phyloP scores from a whole-genome alignment of 2,329 filamentous ascomycete species.

The Aspergillus tanneri region DNA sequence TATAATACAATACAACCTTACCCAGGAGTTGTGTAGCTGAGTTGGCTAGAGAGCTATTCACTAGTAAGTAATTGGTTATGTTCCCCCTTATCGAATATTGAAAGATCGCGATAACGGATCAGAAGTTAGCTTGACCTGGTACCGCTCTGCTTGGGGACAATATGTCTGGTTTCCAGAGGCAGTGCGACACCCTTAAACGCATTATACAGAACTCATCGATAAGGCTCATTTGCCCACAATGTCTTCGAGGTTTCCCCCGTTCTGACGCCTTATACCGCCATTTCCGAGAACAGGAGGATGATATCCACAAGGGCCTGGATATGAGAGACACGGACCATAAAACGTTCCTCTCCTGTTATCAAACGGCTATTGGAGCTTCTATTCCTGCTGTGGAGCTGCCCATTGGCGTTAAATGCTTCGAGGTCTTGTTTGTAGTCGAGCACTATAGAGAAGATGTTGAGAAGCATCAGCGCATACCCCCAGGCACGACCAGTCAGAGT shows the following conservation, averaged over 20 bases:
- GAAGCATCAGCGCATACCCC: no score
- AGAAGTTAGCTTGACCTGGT: no score
- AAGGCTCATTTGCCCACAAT: conserved; percentile 4
- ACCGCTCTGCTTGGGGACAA: no score
- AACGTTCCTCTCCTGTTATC: conserved; percentile 5
- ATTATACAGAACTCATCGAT: conserved; percentile 5
- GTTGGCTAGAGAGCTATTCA: no score
- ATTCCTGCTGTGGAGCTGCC: conserved; percentile 7
- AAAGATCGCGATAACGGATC: no score
- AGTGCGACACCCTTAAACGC: conserved; percentile 5
- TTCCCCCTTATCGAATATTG: no score
- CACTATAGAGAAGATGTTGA: not conserved
- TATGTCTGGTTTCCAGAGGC: conserved; percentile 4
- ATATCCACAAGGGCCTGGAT: conserved; percentile 5
- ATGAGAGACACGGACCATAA: conserved; percentile 9
- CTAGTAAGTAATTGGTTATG: no score
- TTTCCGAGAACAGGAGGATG: conserved; percentile 8
- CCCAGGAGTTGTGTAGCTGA: no score
- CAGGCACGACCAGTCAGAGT: no score
- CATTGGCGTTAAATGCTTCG: conserved; percentile 1
- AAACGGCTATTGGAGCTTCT: conserved; percentile 4
- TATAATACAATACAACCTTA: no score
- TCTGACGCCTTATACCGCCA: not conserved
- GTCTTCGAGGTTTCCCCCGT: conserved; percentile 9
- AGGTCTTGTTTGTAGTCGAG: conserved; percentile 6